Percentiles rank a stretch among this genome's conserved stretches.
Evolutionary conservation across 192 early-diverging fungal species (phyloP).

Genomic region (Backusella luteola): DNA sequence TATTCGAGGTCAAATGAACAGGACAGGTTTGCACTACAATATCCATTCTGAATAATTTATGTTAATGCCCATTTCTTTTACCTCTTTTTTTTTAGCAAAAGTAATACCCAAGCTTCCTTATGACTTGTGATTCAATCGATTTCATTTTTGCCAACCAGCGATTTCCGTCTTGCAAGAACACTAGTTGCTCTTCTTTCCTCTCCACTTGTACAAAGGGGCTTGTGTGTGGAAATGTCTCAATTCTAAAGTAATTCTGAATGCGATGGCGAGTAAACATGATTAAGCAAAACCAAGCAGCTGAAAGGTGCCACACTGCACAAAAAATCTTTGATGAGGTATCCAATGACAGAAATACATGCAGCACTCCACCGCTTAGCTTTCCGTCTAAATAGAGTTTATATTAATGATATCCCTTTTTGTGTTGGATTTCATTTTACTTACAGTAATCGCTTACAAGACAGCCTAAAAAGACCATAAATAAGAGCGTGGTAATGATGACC

Average conservation of each 20-base stretch:
- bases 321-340: slow-evolving; percentile 61
- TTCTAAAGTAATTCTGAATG: slow-evolving; percentile 68
- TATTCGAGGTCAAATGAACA: slow-evolving; percentile 37
- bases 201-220: slow-evolving; percentile 57
- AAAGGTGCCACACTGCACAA: slow-evolving; percentile 73
- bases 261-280: slow-evolving; percentile 43
- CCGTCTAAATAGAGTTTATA: slow-evolving; percentile 35
- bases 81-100: neutral
- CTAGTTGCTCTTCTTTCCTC: slow-evolving; percentile 42
- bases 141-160: slow-evolving; percentile 39
- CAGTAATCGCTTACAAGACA: slow-evolving; percentile 76
- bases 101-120: slow-evolving; percentile 30
- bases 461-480: slow-evolving; percentile 63
- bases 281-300: slow-evolving; percentile 61
- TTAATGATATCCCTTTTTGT: neutral
- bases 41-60: slow-evolving; percentile 19
- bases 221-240: slow-evolving; percentile 45
- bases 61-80: neutral
- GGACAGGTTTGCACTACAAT: slow-evolving; percentile 41
- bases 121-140: slow-evolving; percentile 23
- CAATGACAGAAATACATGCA: slow-evolving; percentile 61
- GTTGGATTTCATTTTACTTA: slow-evolving; percentile 22
- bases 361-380: slow-evolving; percentile 48
- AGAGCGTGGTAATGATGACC: slow-evolving; percentile 50
- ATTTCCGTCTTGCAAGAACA: slow-evolving; percentile 50